Base-by-base conservation (phyloP, 2,329 filamentous ascomycete genomes). In the Ilyonectria sp. region DNA sequence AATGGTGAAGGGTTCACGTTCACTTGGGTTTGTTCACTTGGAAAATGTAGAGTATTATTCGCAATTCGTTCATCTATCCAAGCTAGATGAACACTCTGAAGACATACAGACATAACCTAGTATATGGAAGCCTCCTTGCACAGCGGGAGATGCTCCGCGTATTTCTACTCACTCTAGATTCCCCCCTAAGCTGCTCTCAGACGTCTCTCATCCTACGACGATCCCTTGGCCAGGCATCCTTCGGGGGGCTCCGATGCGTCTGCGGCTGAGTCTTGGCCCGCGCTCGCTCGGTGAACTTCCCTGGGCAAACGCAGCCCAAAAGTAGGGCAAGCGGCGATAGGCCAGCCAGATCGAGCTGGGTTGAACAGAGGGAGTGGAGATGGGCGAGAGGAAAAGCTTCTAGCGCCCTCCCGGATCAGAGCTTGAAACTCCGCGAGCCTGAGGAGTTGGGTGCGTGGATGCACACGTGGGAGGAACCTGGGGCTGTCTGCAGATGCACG, bases 191-290 rank as follows among this genome's bases (percentile, higher is more conserved):
- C 57, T n/a, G 33, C 46, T 50, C 37, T 31, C 26, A 40, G 37
- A 15, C 15, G 6, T 17, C 8, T 13, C 37, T 26, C 35, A 52
- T 43, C 35, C 23, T 44, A 40, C 55, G 54, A 33, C 37, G 54
- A 52, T 63, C 61, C 50, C 23, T 53, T 29, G 63, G 26, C 26
- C 49, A 59, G 60, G 47, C 66, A 71, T 56, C 63, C 67, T 65
- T 74, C 74, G 74, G 74, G 57, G 65, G 58, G 37, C 52, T 52
- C 74, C 74, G 74, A 75, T 67, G 69, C 17, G 57, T 53, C 62
- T 72, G 74, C 71, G 72, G 74, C 74, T 75, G 74, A 74, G 60
- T 49, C 17, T 37, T 56, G 13, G 13, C 23, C 59, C 44, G 44
- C 61, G 54, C 33, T 40, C 56, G 37, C 69, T 75, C 73, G 70